Conservation (phyloP, 2,329 filamentous ascomycete genomes). For the Xylaria digitata region DNA sequence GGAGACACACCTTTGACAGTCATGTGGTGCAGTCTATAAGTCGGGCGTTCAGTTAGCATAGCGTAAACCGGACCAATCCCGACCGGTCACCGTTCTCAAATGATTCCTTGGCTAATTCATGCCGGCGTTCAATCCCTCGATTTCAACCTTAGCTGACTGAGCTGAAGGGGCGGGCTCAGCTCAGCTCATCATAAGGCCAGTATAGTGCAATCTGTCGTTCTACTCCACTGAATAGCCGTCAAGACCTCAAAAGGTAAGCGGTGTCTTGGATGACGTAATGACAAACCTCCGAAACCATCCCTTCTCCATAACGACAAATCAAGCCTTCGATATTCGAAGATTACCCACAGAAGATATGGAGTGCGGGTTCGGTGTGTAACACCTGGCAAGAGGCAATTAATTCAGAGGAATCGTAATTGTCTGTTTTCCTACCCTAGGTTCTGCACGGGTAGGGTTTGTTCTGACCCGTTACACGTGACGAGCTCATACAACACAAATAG, state of each 20-base stretch:
- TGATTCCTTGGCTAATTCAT: background rate
- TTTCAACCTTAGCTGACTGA: constrained; percentile 29
- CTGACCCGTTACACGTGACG: background rate
- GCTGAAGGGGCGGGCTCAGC: constrained; percentile 13
- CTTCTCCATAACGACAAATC: background rate
- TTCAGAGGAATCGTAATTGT: background rate
- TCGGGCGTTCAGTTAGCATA: background rate
- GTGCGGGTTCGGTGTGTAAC: background rate
- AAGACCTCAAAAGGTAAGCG: background rate
- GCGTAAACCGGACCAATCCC: background rate
- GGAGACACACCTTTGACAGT: background rate
- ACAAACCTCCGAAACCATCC: background rate
- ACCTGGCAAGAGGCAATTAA: background rate
- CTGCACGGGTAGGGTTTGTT: background rate
- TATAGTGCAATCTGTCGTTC: background rate
- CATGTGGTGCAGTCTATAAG: background rate
- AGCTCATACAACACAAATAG: constrained; percentile 1
- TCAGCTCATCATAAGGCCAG: constrained; percentile 3
- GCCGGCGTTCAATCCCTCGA: background rate
- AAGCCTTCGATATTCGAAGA: background rate
- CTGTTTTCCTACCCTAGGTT: background rate
- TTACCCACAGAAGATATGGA: background rate
- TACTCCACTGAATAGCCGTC: too few relatives aligned
- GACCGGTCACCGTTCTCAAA: background rate
- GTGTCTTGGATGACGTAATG: background rate